phyloP scores from a whole-genome alignment of 2,329 filamentous ascomycete species.

The Periconia sp. region DNA sequence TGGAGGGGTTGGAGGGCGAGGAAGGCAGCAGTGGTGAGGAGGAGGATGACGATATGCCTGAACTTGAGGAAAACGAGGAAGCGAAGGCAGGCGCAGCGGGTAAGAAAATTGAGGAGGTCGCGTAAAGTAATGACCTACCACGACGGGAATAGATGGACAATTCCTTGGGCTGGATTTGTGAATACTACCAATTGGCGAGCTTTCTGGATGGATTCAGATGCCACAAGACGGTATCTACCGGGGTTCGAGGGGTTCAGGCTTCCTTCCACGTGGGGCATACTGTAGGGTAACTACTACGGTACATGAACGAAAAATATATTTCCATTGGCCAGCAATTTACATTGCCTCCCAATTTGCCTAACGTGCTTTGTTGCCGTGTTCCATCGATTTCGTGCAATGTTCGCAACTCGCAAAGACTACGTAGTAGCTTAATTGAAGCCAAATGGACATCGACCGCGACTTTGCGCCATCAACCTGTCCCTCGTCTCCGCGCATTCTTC shows the following conservation, averaged over 20 bases:
- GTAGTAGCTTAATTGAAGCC: constrained; percentile 7
- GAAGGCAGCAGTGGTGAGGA: constrained; percentile 59
- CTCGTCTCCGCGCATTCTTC: constrained; percentile 31
- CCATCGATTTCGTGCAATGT: neutral
- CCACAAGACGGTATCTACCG: too few relatives aligned
- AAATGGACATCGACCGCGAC: constrained; percentile 42
- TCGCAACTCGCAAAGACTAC: neutral
- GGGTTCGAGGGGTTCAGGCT: too few relatives aligned
- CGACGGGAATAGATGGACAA: neutral
- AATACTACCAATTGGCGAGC: constrained; percentile 4
- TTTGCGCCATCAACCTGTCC: constrained; percentile 27
- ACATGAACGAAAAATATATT: constrained; percentile 2
- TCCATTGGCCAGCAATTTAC: too few relatives aligned
- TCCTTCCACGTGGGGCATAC: too few relatives aligned
- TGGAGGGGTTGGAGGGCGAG: constrained; percentile 43
- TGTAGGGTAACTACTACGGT: neutral
- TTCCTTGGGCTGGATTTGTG: constrained; percentile 1
- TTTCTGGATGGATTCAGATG: constrained; percentile 3
- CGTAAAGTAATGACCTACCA: too few relatives aligned
- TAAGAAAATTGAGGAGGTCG: constrained; percentile 57
- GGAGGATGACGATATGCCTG: constrained; percentile 82
- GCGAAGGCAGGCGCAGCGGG: constrained; percentile 30
- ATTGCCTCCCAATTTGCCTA: neutral
- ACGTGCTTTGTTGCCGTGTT: neutral
- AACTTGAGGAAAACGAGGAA: constrained; percentile 57